A percentile compares a stretch with the other conserved stretches of the same genome.
These are phyloP conservation scores for Trichopus zeylanicus DNA, from an alignment of 116 monocot species.

Conservation along the genomic window DNA sequence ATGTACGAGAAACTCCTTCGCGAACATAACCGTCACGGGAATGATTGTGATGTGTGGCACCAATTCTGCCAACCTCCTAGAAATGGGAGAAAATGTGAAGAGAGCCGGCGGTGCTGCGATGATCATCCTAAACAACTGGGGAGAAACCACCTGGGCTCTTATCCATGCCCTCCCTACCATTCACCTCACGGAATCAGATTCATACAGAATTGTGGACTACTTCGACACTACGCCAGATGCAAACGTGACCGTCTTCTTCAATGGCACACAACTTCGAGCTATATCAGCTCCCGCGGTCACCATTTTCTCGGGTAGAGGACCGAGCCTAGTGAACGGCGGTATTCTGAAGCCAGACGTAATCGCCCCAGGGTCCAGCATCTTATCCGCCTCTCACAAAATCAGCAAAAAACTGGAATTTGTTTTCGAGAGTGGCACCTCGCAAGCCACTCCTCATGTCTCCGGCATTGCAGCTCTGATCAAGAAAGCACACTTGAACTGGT, in stretches of 20 bases:
- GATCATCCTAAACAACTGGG: too few relatives aligned
- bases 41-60: too few relatives aligned
- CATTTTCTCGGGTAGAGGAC: constrained; percentile 5
- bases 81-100: too few relatives aligned
- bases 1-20: too few relatives aligned
- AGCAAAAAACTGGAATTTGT: too few relatives aligned
- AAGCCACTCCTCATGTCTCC: constrained; percentile 17
- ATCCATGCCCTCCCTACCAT: too few relatives aligned
- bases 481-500: constrained; percentile 2
- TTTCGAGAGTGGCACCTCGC: constrained; percentile 14
- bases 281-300: neutral
- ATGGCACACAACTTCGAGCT: neutral
- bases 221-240: neutral
- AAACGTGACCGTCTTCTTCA: neutral
- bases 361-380: constrained; percentile 6
- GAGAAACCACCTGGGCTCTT: too few relatives aligned
- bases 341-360: constrained; percentile 14
- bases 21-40: too few relatives aligned
- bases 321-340: neutral
- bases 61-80: too few relatives aligned
- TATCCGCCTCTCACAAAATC: neutral
- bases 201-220: neutral
- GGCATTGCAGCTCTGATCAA: constrained; percentile 18
- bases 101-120: too few relatives aligned
- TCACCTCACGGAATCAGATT: too few relatives aligned